Conservation (phyloP, 2,329 filamentous ascomycete species). For the Fusarium coicis region DNA sequence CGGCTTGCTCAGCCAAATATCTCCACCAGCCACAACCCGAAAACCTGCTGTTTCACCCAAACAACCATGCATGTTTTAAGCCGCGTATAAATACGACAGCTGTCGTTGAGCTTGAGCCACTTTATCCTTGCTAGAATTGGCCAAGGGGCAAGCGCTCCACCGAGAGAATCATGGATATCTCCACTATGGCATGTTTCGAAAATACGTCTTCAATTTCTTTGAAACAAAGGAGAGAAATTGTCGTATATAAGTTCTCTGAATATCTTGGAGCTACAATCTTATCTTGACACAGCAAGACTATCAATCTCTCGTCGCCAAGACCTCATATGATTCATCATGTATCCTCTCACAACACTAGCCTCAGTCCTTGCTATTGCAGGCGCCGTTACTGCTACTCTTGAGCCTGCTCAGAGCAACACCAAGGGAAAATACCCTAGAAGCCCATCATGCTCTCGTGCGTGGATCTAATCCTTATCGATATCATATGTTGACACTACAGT, state of each 20-base stretch:
- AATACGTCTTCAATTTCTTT: slow-evolving; percentile 20
- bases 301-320: not conserved
- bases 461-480: fast-evolving
- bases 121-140: slow-evolving; percentile 9
- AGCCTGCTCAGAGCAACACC: slow-evolving; percentile 40
- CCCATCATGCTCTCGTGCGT: slow-evolving; percentile 36
- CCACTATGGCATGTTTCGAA: slow-evolving; percentile 27
- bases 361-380: slow-evolving; percentile 36
- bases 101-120: not conserved
- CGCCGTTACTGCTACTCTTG: slow-evolving; percentile 37
- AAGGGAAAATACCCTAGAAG: slow-evolving; percentile 39
- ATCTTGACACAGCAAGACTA: not conserved
- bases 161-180: not conserved
- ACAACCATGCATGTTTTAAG: not conserved
- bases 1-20: not conserved
- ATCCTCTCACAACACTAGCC: slow-evolving; percentile 33
- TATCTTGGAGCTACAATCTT: not conserved
- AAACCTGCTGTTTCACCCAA: slow-evolving; percentile 1
- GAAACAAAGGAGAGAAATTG: slow-evolving; percentile 11
- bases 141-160: slow-evolving; percentile 13
- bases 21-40: slow-evolving; percentile 18
- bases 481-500: not conserved
- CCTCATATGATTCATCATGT: slow-evolving; percentile 23
- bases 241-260: slow-evolving; percentile 9
- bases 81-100: not conserved